These are phyloP conservation scores for Lyophyllum shimeji DNA, from an alignment of 768 basidiomycete species.

Conservation along the genomic window DNA sequence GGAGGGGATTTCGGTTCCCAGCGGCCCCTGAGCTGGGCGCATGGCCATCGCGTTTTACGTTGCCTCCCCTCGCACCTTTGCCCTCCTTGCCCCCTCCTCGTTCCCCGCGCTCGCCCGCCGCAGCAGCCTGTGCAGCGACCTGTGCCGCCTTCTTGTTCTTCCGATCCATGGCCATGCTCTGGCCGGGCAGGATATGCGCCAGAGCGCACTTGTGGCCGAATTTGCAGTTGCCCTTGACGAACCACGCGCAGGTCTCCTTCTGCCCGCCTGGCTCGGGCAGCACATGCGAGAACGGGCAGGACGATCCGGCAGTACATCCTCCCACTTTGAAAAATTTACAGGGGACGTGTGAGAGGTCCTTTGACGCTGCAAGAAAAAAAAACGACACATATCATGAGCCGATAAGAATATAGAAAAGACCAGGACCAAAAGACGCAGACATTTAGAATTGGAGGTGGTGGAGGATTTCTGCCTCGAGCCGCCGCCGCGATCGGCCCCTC, in stretches of 20 bases:
- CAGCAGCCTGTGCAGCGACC: constrained; percentile 50
- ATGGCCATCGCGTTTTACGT: constrained; percentile 35
- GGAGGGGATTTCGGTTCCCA: constrained; percentile 36
- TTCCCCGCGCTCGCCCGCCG: constrained; percentile 31
- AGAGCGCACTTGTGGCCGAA: constrained; percentile 83
- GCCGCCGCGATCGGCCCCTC: constrained; percentile 18
- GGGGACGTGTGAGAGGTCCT: constrained; percentile 93
- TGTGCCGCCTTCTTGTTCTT: constrained; percentile 97
- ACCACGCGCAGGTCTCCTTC: constrained; percentile 87
- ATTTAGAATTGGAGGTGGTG: constrained; percentile 18
- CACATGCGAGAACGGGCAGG: constrained; percentile 93
- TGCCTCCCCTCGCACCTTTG: constrained; percentile 35
- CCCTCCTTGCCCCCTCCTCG: constrained; percentile 24
- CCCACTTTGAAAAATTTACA: constrained; percentile 98
- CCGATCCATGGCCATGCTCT: constrained; percentile 92
- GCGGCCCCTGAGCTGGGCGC: constrained; percentile 19
- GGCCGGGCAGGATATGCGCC: constrained; percentile 91
- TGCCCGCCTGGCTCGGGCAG: constrained; percentile 70
- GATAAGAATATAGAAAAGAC: background rate
- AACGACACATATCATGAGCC: background rate
- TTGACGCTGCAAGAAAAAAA: constrained; percentile 37
- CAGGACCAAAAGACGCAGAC: constrained; percentile 10
- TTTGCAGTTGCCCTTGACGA: constrained; percentile 86
- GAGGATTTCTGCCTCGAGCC: constrained; percentile 20
- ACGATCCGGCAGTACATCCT: constrained; percentile 89